Evolutionary conservation across 352 stramenopile species (phyloP).

Genomic region (Pythium rhizo-oryzae): DNA sequence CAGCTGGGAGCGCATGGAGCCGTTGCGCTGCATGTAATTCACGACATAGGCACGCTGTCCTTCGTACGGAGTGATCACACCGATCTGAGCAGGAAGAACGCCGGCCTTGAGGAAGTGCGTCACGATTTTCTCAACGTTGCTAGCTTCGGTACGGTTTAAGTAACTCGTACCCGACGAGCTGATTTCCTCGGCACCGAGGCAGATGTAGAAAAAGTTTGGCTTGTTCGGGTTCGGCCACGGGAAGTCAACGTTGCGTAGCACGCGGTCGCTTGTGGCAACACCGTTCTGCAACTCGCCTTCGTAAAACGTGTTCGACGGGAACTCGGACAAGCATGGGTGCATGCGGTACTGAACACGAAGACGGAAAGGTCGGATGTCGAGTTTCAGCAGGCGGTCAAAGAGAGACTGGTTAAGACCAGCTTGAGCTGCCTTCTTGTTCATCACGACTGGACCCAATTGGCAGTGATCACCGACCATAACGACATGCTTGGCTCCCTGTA

Average conservation of each 20-base stretch:
- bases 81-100: constrained; percentile 92
- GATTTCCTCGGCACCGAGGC: constrained; percentile 97
- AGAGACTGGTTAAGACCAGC: constrained; percentile 97
- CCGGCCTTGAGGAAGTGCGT: constrained; percentile 96
- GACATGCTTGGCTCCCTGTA: constrained; percentile 98
- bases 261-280: constrained; percentile 94
- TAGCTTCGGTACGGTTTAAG: constrained; percentile 98
- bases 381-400: constrained; percentile 97
- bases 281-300: constrained; percentile 99
- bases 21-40: constrained; percentile 97
- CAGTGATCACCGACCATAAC: constrained; percentile 99
- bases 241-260: constrained; percentile 91
- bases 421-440: constrained; percentile 98
- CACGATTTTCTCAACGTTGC: constrained; percentile 98
- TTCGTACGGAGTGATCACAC: constrained; percentile 98
- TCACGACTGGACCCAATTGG: constrained; percentile 97
- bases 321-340: constrained; percentile 99
- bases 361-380: constrained; percentile 96
- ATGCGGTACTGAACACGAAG: constrained; percentile 99
- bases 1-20: constrained; percentile 91
- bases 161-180: constrained; percentile 98
- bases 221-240: constrained; percentile 97
- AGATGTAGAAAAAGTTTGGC: constrained; percentile 99
- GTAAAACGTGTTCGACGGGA: constrained; percentile 99
- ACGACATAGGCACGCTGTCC: constrained; percentile 98